Base-by-base conservation (phyloP, 805 yeast genomes). In the Candida insectalens region DNA sequence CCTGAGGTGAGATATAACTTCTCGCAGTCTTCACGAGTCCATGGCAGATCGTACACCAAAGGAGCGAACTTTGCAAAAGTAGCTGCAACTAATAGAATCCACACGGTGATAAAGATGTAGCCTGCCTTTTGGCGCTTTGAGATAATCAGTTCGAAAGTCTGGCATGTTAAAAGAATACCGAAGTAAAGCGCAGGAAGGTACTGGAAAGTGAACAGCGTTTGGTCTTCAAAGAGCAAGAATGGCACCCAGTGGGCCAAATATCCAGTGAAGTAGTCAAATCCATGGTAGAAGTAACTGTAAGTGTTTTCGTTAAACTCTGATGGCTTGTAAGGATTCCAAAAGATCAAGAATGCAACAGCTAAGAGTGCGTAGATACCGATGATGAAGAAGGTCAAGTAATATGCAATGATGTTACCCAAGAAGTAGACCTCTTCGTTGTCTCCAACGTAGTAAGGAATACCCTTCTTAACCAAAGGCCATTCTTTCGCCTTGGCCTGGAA, bases 381-480 rank as follows among this genome's bases (percentile, higher is more conserved):
- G 14, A 59, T 42, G 3, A 60, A 34, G 10, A 63, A 45, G 3
- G 70, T 65, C 3, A 66, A 38, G 54, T 69, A 70, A 59, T 79
- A 79, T 9, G 72, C 63, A 9, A 70, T 63, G 15, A 70, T 57
- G 53, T 83, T 84, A 5, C 94, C 94, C 12, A 79, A 45, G 19
- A 71, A 63, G 49, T 78, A 80, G 22, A 83, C 59, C 1, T 27
- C 16, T 19, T 55, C 52, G 34, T 63, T 55, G 30, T 59, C 55
- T 44, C 64, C 60, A 19, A 62, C 60, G 63, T 69, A 76, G 52
- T 71, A 75, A 43, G 62, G 69, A 36, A 75, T 63, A n/a, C 89
- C 89, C 27, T 74, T 61, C 15, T 55, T 39, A 36, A 70, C 53
- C 29, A 71, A 57, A 13, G 82, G 75, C 92, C 94, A 83, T 9